phyloP scores from a whole-genome alignment of 805 yeast genomes.

The Cyberlindnera xishuangbannaensis region DNA sequence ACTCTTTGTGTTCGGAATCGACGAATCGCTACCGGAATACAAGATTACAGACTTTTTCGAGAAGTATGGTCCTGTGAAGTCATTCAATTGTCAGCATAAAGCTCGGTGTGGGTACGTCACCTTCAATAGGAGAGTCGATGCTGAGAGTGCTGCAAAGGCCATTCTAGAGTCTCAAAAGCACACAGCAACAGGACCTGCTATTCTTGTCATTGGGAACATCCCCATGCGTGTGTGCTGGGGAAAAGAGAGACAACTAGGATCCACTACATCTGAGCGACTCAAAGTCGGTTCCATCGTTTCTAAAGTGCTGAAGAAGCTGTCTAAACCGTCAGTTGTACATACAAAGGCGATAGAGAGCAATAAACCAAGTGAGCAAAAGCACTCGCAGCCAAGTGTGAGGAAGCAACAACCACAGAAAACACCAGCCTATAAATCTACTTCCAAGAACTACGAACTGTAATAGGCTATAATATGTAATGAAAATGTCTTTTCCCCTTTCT shows the following conservation, averaged over 20 bases:
- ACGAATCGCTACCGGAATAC: conserved; percentile 60
- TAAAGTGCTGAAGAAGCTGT: conserved; percentile 45
- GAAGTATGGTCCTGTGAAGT: conserved; percentile 40
- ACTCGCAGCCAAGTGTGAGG: too few species aligned
- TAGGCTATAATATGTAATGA: too few species aligned
- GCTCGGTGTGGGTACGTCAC: conserved; percentile 62
- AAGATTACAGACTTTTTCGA: conserved; percentile 46
- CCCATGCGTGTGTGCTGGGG: conserved; percentile 58
- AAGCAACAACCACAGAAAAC: not conserved
- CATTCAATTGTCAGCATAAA: conserved; percentile 45
- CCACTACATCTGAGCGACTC: conserved; percentile 36
- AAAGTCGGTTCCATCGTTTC: conserved; percentile 45
- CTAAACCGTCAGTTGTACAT: too few species aligned
- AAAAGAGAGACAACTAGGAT: conserved; percentile 37
- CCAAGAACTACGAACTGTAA: conserved; percentile 6
- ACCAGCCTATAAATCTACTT: conserved; percentile 1
- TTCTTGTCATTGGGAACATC: conserved; percentile 29
- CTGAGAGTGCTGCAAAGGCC: conserved; percentile 38
- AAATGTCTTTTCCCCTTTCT: too few species aligned
- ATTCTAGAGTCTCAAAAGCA: conserved; percentile 8
- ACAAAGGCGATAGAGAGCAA: too few species aligned
- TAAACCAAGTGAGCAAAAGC: too few species aligned
- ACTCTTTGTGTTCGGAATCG: conserved; percentile 72
- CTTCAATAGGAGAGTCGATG: conserved; percentile 43
- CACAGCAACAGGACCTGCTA: conserved; percentile 25